Percentiles rank a stretch among this genome's conserved stretches.
phyloP scores from a whole-genome alignment of 2,329 filamentous ascomycete species.

The Nemania sp. region DNA sequence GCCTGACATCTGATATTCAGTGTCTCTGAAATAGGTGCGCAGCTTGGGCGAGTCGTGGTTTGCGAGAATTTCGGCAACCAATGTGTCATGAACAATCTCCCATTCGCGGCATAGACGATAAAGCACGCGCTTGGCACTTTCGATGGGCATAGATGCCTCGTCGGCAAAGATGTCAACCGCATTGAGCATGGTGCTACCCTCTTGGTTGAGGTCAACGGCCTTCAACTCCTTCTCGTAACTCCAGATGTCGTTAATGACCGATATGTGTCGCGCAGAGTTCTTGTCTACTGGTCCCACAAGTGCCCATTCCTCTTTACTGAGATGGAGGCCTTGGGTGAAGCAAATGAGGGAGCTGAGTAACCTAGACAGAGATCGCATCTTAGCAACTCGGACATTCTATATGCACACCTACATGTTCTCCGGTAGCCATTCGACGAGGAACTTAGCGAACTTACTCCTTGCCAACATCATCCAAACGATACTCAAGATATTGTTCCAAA shows the following conservation, averaged over 20 bases:
- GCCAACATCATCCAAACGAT: constrained; percentile 43
- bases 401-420: background rate
- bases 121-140: background rate
- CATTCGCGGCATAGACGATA: constrained; percentile 5
- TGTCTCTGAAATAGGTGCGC: background rate
- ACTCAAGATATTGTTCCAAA: constrained; percentile 40
- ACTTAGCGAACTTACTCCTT: constrained; percentile 34
- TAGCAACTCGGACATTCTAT: no score
- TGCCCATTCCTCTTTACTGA: constrained; percentile 33
- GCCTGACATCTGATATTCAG: background rate
- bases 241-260: constrained; percentile 37
- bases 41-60: background rate
- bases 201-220: constrained; percentile 16
- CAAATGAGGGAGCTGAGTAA: constrained; percentile 41
- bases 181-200: constrained; percentile 27
- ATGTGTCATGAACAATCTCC: background rate
- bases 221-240: constrained; percentile 43
- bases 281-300: constrained; percentile 33
- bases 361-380: constrained; percentile 14
- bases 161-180: constrained; percentile 5
- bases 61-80: background rate
- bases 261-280: constrained; percentile 42
- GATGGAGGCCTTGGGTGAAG: constrained; percentile 36
- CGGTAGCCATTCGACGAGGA: no score
- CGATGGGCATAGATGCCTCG: background rate